phyloP scores from a whole-genome alignment of 2,329 filamentous ascomycete species.

The Claviceps monticola region DNA sequence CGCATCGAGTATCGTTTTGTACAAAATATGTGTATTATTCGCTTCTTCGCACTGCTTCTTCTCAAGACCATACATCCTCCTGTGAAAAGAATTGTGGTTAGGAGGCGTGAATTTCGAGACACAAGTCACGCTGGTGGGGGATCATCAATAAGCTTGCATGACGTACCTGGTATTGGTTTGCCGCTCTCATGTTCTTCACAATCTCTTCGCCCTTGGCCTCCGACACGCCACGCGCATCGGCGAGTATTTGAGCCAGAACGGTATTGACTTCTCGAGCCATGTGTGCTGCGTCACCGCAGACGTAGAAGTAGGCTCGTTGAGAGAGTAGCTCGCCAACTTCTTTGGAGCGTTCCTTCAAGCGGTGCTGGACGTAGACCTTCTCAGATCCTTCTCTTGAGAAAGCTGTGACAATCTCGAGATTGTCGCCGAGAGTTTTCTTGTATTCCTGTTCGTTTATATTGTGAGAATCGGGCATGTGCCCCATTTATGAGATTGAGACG shows the following conservation, averaged over 20 bases:
- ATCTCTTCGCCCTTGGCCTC: slow-evolving; percentile 88
- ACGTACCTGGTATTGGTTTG: slow-evolving; percentile 87
- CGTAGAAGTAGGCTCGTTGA: slow-evolving; percentile 88
- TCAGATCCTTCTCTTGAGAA: slow-evolving; percentile 81
- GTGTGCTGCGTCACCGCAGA: slow-evolving; percentile 93
- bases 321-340: slow-evolving; percentile 79
- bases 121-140: background rate
- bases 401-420: slow-evolving; percentile 79
- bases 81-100: slow-evolving; percentile 17
- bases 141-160: background rate
- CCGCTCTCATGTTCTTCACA: slow-evolving; percentile 89
- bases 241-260: slow-evolving; percentile 74
- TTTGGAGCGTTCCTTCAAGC: slow-evolving; percentile 67
- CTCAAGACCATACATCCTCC: slow-evolving; percentile 61
- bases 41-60: slow-evolving; percentile 2
- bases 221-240: slow-evolving; percentile 67
- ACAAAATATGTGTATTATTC: background rate
- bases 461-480: background rate
- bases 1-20: background rate
- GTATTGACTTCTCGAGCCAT: slow-evolving; percentile 92
- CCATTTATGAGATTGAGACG: no score
- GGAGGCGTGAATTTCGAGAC: background rate
- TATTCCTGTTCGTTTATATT: slow-evolving; percentile 47
- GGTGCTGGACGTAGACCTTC: slow-evolving; percentile 96
- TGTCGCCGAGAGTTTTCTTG: slow-evolving; percentile 70